These are phyloP conservation scores for Phialemoniopsis sp. DNA, from an alignment of 2,329 filamentous ascomycete species.

Conservation along the genomic window DNA sequence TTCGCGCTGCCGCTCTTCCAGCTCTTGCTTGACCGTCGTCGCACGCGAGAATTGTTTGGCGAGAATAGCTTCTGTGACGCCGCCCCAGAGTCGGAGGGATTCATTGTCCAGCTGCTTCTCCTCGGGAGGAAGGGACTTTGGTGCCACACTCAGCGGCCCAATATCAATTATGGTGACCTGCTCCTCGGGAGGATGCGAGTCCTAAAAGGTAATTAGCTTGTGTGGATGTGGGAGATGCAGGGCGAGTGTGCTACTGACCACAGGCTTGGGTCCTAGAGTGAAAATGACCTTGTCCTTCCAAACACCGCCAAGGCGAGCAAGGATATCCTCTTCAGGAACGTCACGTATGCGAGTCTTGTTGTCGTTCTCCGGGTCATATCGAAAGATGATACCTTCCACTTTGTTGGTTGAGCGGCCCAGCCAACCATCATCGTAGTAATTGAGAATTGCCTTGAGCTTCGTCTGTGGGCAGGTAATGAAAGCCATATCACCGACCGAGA, in stretches of 20 bases:
- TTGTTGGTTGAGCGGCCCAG: constrained; percentile 87
- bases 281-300: constrained; percentile 74
- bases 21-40: constrained; percentile 81
- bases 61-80: constrained; percentile 81
- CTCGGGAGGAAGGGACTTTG: constrained; percentile 74
- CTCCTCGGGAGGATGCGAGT: constrained; percentile 48
- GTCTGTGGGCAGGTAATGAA: constrained; percentile 89
- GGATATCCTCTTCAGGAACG: constrained; percentile 77
- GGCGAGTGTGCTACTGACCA: constrained; percentile 46
- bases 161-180: constrained; percentile 82
- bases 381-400: constrained; percentile 87
- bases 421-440: constrained; percentile 95
- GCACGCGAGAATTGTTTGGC: constrained; percentile 80
- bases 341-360: constrained; percentile 76
- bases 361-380: constrained; percentile 84
- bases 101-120: constrained; percentile 84
- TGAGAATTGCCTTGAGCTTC: constrained; percentile 83
- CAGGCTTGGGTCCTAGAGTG: constrained; percentile 53
- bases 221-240: background rate
- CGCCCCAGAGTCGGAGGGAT: constrained; percentile 81
- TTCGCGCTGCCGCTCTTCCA: constrained; percentile 85
- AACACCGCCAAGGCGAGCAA: constrained; percentile 76
- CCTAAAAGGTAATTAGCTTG: constrained; percentile 18
- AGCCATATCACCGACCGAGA: constrained; percentile 86
- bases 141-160: constrained; percentile 71